phyloP scores from a whole-genome alignment of 495 filamentous ascomycete genomes.

The Daldinia childiae region DNA sequence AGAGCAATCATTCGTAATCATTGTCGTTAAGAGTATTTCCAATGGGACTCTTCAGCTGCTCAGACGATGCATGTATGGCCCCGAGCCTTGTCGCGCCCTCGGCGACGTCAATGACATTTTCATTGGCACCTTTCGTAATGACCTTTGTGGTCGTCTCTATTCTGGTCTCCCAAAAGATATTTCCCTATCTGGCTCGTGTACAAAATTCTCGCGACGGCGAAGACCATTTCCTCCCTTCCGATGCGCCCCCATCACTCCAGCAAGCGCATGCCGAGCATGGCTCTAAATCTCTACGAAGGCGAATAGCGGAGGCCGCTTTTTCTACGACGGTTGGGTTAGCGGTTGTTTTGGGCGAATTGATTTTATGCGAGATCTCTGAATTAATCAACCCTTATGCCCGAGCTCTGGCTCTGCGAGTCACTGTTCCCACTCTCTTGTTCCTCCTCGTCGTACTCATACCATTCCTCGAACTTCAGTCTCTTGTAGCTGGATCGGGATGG shows the following conservation, averaged over 20 bases:
- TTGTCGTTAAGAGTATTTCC: slow-evolving; percentile 16
- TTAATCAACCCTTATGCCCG: slow-evolving; percentile 69
- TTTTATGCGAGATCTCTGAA: slow-evolving; percentile 82
- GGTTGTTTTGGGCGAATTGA: slow-evolving; percentile 75
- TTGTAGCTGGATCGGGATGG: slow-evolving; percentile 68
- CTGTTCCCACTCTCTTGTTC: slow-evolving; percentile 70
- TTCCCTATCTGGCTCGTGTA: slow-evolving; percentile 68
- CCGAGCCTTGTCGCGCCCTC: slow-evolving; percentile 41
- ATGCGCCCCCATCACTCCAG: slow-evolving; percentile 59
- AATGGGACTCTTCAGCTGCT: slow-evolving; percentile 47
- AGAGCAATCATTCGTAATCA: slow-evolving; percentile 11
- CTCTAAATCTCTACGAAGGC: slow-evolving; percentile 55
- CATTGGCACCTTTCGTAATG: slow-evolving; percentile 53
- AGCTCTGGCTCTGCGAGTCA: slow-evolving; percentile 67
- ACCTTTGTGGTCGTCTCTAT: slow-evolving; percentile 46
- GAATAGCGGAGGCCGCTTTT: slow-evolving; percentile 70
- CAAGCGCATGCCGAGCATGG: slow-evolving; percentile 61
- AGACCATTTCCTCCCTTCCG: slow-evolving; percentile 62
- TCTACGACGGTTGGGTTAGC: slow-evolving; percentile 76
- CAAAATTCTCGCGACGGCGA: slow-evolving; percentile 57
- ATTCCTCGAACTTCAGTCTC: slow-evolving; percentile 72
- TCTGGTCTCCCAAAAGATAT: slow-evolving; percentile 68
- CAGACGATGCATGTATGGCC: slow-evolving; percentile 48
- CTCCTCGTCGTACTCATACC: slow-evolving; percentile 75
- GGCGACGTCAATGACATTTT: slow-evolving; percentile 45